Percentiles rank a stretch among this genome's conserved stretches.
These are phyloP conservation scores for Paratinospora sagittata DNA, from an alignment of 164 flowering plant species.

Conservation along the genomic window DNA sequence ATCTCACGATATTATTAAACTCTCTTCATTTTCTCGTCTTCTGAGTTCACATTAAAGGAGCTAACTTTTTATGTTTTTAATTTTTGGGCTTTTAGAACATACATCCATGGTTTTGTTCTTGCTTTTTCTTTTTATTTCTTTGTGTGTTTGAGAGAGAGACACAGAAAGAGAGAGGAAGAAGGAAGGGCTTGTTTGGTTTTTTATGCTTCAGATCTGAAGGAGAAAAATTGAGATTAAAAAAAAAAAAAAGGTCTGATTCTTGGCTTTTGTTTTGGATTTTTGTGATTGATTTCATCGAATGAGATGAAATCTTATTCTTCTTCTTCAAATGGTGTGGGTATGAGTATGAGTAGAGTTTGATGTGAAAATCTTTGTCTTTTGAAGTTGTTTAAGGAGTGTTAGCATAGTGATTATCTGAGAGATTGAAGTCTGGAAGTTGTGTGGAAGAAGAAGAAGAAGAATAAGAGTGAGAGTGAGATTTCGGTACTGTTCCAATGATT, in stretches of 20 bases:
- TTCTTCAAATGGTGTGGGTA: background rate
- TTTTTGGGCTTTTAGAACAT: background rate
- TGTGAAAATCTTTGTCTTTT: background rate
- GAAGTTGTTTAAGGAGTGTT: background rate
- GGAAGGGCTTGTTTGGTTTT: conserved; percentile 10
- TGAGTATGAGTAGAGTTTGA: too few species aligned
- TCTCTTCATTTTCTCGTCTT: background rate
- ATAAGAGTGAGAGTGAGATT: background rate
- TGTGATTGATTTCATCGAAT: background rate
- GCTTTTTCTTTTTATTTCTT: too few species aligned
- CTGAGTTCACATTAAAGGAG: background rate
- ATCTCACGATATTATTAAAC: conserved; percentile 3
- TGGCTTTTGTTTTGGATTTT: background rate
- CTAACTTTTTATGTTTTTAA: background rate
- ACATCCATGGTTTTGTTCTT: too few species aligned
- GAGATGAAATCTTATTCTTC: conserved; percentile 10
- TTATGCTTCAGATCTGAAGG: conserved; percentile 41
- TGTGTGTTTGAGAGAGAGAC: background rate
- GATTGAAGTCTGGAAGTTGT: background rate
- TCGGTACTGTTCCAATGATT: background rate
- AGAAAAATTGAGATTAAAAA: background rate
- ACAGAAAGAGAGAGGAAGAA: background rate
- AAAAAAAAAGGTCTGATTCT: background rate
- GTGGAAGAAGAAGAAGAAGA: background rate
- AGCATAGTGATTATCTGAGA: background rate